A percentile compares a stretch with the other conserved stretches of the same genome.
Evolutionary conservation across 1,284 basidiomycete species (phyloP).

Genomic region (Naganishia liquefaciens): DNA sequence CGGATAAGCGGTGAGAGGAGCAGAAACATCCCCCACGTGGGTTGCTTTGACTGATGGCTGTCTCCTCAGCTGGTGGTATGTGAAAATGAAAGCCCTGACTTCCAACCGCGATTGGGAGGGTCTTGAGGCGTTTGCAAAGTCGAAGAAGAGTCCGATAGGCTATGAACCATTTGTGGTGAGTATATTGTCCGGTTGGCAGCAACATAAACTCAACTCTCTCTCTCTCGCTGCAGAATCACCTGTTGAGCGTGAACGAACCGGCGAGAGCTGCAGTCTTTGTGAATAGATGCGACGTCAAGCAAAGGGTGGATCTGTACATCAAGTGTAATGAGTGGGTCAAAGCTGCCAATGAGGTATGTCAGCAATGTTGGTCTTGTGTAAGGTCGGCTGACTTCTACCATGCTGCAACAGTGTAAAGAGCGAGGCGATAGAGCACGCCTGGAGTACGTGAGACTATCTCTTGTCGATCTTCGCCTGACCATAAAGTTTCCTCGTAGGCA

Average conservation of each 20-base stretch:
- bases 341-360: slow-evolving; percentile 67
- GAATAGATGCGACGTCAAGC: slow-evolving; percentile 75
- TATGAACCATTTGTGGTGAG: slow-evolving; percentile 89
- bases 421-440: slow-evolving; percentile 75
- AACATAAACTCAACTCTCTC: neutral
- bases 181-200: slow-evolving; percentile 44
- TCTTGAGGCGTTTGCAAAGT: slow-evolving; percentile 77
- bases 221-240: slow-evolving; percentile 41
- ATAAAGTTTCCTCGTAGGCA: slow-evolving; percentile 57
- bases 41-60: neutral
- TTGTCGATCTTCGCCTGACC: neutral
- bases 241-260: slow-evolving; percentile 53
- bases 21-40: neutral
- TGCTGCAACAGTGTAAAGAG: slow-evolving; percentile 65
- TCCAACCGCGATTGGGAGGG: slow-evolving; percentile 77
- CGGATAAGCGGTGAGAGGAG: slow-evolving; percentile 74
- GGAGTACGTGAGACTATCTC: slow-evolving; percentile 62
- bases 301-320: slow-evolving; percentile 79
- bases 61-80: slow-evolving; percentile 76
- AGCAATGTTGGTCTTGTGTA: neutral
- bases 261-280: slow-evolving; percentile 77
- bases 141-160: slow-evolving; percentile 88
- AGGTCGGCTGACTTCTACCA: neutral
- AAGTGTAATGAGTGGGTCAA: slow-evolving; percentile 82
- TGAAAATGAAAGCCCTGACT: slow-evolving; percentile 80